Percentiles rank a stretch among this genome's conserved stretches.
These are phyloP conservation scores for Tirmania nivea DNA, from an alignment of 495 filamentous ascomycete genomes.

Conservation along the genomic window DNA sequence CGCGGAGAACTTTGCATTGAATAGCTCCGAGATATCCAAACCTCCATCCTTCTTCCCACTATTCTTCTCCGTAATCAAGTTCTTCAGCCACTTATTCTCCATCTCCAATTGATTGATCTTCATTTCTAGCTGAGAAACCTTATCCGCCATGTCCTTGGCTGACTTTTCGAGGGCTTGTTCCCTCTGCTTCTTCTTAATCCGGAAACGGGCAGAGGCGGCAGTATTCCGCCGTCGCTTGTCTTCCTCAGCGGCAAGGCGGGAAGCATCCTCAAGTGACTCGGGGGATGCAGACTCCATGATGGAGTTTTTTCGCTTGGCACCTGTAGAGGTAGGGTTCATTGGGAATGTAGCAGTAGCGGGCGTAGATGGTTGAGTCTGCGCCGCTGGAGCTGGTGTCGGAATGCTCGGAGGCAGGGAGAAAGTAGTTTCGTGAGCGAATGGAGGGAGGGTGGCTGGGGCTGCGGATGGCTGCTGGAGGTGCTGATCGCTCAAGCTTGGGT, in stretches of 20 bases:
- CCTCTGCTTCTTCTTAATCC: conserved; percentile 97
- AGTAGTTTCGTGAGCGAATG: conserved; percentile 4
- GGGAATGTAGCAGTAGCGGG: conserved; percentile 23
- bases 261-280: conserved; percentile 35
- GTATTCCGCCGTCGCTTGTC: conserved; percentile 95
- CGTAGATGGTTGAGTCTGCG: conserved; percentile 16
- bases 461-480: not conserved
- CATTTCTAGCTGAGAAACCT: conserved; percentile 54
- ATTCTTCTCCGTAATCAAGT: conserved; percentile 81
- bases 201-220: conserved; percentile 81
- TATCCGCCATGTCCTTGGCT: conserved; percentile 77
- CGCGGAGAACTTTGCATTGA: not conserved
- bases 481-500: not conserved
- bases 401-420: conserved; percentile 3
- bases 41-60: conserved; percentile 23
- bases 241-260: conserved; percentile 72
- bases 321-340: conserved; percentile 13
- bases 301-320: conserved; percentile 16
- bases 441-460: conserved; percentile 2
- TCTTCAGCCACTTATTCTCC: conserved; percentile 94
- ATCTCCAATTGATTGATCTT: conserved; percentile 72
- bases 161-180: conserved; percentile 80
- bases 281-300: conserved; percentile 17
- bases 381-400: conserved; percentile 4
- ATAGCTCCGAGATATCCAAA: not conserved